These are phyloP conservation scores for Mortierella sp. DNA, from an alignment of 371 early-diverging fungal genomes.

Conservation along the genomic window DNA sequence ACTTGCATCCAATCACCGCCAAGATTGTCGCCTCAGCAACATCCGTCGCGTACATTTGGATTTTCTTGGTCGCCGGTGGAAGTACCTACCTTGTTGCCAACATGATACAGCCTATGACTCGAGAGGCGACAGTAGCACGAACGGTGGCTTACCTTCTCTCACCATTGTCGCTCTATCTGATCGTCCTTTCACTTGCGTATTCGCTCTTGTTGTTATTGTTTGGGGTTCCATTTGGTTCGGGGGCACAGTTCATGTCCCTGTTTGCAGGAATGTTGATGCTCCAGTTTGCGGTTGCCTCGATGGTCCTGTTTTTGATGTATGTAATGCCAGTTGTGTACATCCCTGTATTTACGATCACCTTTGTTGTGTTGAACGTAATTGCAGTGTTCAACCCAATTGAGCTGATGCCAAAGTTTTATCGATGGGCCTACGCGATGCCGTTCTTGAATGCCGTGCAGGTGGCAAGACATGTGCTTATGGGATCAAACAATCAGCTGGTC, in stretches of 20 bases:
- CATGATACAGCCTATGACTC: conserved; percentile 37
- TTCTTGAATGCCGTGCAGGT: conserved; percentile 51
- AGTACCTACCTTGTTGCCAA: conserved; percentile 46
- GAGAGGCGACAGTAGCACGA: conserved; percentile 11
- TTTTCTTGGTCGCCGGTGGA: conserved; percentile 47
- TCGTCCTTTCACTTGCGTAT: conserved; percentile 30
- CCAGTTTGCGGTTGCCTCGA: conserved; percentile 31
- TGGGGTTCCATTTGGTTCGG: conserved; percentile 31
- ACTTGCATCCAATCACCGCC: conserved; percentile 34
- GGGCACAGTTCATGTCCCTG: conserved; percentile 30
- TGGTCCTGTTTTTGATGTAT: conserved; percentile 46
- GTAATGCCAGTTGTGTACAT: conserved; percentile 44
- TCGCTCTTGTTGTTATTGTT: conserved; percentile 28
- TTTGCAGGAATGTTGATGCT: conserved; percentile 42
- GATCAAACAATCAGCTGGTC: conserved; percentile 34
- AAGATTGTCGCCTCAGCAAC: conserved; percentile 43
- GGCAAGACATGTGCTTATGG: conserved; percentile 41
- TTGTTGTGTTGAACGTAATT: conserved; percentile 48
- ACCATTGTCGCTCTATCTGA: conserved; percentile 24
- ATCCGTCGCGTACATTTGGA: conserved; percentile 50
- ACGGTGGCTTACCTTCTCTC: conserved; percentile 21
- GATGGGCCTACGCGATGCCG: conserved; percentile 50
- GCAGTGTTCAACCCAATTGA: conserved; percentile 50
- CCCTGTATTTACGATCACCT: conserved; percentile 42
- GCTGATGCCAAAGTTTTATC: conserved; percentile 34